These are phyloP conservation scores for Rubus parviflorus DNA, from an alignment of 306 rosid species.

Conservation along the genomic window DNA sequence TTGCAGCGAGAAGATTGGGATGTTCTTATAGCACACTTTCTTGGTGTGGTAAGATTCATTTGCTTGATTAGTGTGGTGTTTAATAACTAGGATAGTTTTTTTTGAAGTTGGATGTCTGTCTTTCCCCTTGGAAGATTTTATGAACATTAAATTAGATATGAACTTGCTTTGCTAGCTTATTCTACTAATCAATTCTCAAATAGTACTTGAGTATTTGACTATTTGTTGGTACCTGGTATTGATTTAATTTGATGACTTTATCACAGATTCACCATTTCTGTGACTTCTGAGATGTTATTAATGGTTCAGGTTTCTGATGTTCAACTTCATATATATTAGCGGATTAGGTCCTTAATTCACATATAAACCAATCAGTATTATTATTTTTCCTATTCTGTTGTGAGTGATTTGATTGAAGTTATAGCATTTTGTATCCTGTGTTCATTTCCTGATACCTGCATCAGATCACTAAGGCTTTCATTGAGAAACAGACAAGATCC, in stretches of 20 bases:
- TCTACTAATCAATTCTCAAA: background rate
- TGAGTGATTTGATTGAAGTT: background rate
- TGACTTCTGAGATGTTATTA: background rate
- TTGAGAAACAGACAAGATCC: background rate
- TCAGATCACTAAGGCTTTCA: constrained; percentile 2
- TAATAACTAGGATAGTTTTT: constrained; percentile 8
- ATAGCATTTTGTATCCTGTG: background rate
- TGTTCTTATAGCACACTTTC: constrained; percentile 96
- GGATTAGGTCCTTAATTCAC: background rate
- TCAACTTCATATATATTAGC: background rate
- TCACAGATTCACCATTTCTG: background rate
- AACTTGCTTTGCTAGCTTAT: background rate
- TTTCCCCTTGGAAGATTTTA: background rate
- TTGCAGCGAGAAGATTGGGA: constrained; percentile 89
- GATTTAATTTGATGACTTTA: background rate
- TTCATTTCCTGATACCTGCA: background rate
- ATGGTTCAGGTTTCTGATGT: background rate
- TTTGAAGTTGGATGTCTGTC: background rate
- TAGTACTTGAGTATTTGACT: background rate
- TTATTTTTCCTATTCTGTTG: background rate
- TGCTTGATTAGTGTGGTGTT: background rate
- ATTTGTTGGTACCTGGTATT: background rate
- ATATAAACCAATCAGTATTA: background rate
- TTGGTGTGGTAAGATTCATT: constrained; percentile 78
- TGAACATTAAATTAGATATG: background rate